phyloP scores from a whole-genome alignment of 2,329 filamentous ascomycete genomes.

The Fusarium graminum region DNA sequence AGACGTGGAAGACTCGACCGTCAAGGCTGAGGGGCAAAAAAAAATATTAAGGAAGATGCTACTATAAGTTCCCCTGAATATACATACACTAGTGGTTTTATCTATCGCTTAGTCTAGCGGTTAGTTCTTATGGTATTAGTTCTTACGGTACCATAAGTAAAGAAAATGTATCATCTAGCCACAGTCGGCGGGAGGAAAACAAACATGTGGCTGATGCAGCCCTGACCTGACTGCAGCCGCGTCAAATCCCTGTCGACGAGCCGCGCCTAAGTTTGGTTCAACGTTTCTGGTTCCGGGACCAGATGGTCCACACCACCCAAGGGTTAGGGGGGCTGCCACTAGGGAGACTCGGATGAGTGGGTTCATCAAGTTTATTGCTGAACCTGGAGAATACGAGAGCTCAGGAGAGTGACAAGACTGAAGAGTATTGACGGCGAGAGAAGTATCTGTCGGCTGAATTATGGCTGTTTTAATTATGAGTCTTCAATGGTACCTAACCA shows the following conservation, averaged over 20 bases:
- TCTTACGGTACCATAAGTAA: no score
- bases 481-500: constrained; percentile 18
- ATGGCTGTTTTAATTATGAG: constrained; percentile 16
- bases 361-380: constrained; percentile 21
- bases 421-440: not conserved
- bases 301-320: constrained; percentile 36
- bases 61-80: no score
- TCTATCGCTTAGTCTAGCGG: no score
- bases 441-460: not conserved
- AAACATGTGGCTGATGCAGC: constrained; percentile 45
- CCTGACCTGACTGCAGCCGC: constrained; percentile 40
- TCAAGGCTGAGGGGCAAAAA: not conserved
- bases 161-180: constrained; percentile 3
- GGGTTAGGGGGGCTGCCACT: constrained; percentile 28
- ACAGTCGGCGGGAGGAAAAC: constrained; percentile 39
- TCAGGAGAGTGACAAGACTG: not conserved
- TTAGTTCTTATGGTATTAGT: no score
- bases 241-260: constrained; percentile 48
- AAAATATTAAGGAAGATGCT: no score
- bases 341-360: constrained; percentile 5
- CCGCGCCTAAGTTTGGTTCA: constrained; percentile 52
- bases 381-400: constrained; percentile 3
- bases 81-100: no score
- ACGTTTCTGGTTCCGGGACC: constrained; percentile 47
- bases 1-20: not conserved